Percentiles rank a stretch among this genome's conserved stretches.
phyloP scores from a whole-genome alignment of 1,284 basidiomycete species.

The Xerocomus amazonicus region DNA sequence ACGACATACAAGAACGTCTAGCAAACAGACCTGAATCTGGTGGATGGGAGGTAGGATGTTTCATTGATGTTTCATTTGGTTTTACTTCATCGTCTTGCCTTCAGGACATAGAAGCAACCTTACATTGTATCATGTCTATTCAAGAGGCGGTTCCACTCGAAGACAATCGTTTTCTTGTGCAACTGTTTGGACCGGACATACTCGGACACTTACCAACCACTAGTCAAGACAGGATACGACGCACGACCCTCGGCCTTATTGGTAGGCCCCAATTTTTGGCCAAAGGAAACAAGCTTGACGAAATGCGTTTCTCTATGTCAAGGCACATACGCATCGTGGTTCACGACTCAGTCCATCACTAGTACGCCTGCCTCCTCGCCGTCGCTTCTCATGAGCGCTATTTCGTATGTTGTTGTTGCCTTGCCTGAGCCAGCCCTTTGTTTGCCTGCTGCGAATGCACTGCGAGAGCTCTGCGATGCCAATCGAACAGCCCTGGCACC shows the following conservation, averaged over 20 bases:
- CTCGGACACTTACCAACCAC: conserved; percentile 63
- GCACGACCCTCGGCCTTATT: conserved; percentile 69
- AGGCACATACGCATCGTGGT: conserved; percentile 88
- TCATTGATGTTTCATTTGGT: background rate
- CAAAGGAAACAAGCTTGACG: background rate
- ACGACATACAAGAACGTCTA: conserved; percentile 56
- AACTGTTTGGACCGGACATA: conserved; percentile 68
- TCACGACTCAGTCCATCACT: conserved; percentile 52
- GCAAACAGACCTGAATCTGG: conserved; percentile 35
- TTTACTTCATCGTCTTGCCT: background rate
- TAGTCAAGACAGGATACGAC: conserved; percentile 63
- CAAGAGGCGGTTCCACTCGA: conserved; percentile 84
- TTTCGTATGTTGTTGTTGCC: conserved; percentile 68
- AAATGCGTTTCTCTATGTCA: background rate
- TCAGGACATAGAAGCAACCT: conserved; percentile 78
- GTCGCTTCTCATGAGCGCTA: conserved; percentile 35
- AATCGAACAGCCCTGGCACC: conserved; percentile 77
- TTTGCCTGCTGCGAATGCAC: conserved; percentile 71
- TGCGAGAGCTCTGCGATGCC: conserved; percentile 83
- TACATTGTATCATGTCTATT: conserved; percentile 81
- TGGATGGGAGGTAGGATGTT: conserved; percentile 66
- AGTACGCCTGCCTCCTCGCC: conserved; percentile 32
- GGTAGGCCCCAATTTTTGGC: conserved; percentile 43
- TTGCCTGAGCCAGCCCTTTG: conserved; percentile 64
- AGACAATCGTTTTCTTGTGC: conserved; percentile 57